These are phyloP conservation scores for Ophiostoma sp. DNA, from an alignment of 2,329 filamentous ascomycete genomes.

Conservation along the genomic window DNA sequence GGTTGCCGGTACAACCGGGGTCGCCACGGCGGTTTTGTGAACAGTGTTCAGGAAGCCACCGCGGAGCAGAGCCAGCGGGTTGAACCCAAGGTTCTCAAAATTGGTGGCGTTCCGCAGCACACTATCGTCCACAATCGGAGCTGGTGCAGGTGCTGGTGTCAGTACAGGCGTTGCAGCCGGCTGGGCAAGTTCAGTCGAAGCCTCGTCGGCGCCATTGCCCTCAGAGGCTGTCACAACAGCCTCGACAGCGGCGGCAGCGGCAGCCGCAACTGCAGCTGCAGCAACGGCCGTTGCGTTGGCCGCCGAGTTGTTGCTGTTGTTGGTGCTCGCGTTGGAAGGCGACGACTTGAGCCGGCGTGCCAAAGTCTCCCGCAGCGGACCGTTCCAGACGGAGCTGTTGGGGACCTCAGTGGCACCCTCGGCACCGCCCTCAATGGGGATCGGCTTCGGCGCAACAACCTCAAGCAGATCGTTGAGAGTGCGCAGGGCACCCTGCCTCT, in stretches of 20 bases:
- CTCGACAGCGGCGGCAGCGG: constrained; percentile 34
- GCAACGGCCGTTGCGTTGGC: neutral
- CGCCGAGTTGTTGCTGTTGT: constrained; percentile 24
- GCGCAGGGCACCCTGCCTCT: constrained; percentile 55
- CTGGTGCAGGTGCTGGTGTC: constrained; percentile 28
- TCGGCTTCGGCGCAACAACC: constrained; percentile 45
- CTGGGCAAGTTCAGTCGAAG: constrained; percentile 18
- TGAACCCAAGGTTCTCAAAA: constrained; percentile 47
- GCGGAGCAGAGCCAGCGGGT: constrained; percentile 42
- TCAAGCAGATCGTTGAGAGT: constrained; percentile 59
- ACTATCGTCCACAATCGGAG: neutral
- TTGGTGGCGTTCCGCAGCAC: constrained; percentile 33
- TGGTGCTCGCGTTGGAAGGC: constrained; percentile 19
- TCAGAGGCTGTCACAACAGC: constrained; percentile 7
- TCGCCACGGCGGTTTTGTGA: constrained; percentile 1
- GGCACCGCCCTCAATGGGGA: constrained; percentile 14
- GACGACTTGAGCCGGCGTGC: constrained; percentile 43
- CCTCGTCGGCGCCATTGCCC: constrained; percentile 36
- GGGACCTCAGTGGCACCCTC: constrained; percentile 35
- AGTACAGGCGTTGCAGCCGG: neutral
- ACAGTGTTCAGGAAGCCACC: constrained; percentile 41
- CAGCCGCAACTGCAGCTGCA: neutral
- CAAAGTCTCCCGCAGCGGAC: constrained; percentile 54
- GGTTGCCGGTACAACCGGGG: neutral
- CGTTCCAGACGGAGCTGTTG: constrained; percentile 51